Evolutionary conservation across 2,329 filamentous ascomycete genomes (phyloP).

Genomic region (Claviceps lovelessii): DNA sequence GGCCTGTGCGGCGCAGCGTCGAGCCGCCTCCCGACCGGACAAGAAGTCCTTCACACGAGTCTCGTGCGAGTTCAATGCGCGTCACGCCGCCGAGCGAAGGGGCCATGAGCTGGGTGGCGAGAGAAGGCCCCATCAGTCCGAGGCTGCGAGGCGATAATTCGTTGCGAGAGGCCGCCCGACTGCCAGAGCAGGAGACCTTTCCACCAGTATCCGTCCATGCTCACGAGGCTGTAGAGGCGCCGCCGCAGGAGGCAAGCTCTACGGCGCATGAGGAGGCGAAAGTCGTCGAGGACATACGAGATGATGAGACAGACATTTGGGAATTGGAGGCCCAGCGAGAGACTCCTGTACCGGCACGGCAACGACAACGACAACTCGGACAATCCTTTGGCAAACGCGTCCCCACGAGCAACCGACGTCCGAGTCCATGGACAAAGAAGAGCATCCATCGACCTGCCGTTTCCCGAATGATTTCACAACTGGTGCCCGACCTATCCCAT

Average conservation of each 20-base stretch:
- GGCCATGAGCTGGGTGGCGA: slow-evolving; percentile 30
- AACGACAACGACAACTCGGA: slow-evolving; percentile 11
- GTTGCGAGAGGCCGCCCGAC: slow-evolving; percentile 14
- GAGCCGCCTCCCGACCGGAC: slow-evolving; percentile 5
- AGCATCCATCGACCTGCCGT: slow-evolving; percentile 6
- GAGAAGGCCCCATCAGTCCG: slow-evolving; percentile 23
- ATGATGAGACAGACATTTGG: slow-evolving; percentile 41
- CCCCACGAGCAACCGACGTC: slow-evolving; percentile 11
- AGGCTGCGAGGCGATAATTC: slow-evolving; percentile 21
- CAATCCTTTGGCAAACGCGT: slow-evolving; percentile 16
- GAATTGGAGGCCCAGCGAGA: slow-evolving; percentile 40
- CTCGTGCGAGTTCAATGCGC: slow-evolving; percentile 20
- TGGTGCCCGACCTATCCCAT: slow-evolving; percentile 7
- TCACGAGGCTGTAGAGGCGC: slow-evolving; percentile 9
- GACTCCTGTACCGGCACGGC: slow-evolving; percentile 20
- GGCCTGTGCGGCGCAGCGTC: slow-evolving; percentile 16
- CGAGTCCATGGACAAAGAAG: slow-evolving; percentile 26
- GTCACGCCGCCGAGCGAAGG: slow-evolving; percentile 20
- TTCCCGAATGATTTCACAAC: slow-evolving; percentile 3
- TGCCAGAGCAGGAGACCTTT: slow-evolving; percentile 1
- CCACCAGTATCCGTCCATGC: slow-evolving; percentile 3
- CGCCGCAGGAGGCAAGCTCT: neutral
- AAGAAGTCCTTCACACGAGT: slow-evolving; percentile 11
- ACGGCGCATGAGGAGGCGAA: neutral
- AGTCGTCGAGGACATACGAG: slow-evolving; percentile 11